A percentile compares a stretch with the other conserved stretches of the same genome.
Evolutionary conservation across 495 filamentous ascomycete species (phyloP).

Genomic region (Annulohypoxylon maeteangense): DNA sequence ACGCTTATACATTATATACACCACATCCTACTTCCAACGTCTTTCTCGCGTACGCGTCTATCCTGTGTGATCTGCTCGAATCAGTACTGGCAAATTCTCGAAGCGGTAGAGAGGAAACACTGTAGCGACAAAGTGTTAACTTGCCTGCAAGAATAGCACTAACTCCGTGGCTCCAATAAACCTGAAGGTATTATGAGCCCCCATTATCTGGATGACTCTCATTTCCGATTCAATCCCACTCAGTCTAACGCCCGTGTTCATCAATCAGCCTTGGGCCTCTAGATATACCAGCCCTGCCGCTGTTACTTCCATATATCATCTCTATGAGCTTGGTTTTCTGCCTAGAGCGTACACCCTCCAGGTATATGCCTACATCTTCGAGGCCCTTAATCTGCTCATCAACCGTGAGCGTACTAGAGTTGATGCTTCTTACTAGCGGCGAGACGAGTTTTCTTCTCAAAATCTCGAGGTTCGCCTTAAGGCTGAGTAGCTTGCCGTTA

Average conservation of each 20-base stretch:
- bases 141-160: constrained; percentile 27
- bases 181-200: not conserved
- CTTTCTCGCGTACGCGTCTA: constrained; percentile 3
- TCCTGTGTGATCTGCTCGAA: not conserved
- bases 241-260: constrained; percentile 23
- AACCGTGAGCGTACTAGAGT: constrained; percentile 72
- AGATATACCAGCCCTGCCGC: constrained; percentile 24
- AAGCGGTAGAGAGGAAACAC: not conserved
- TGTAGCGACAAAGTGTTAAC: constrained; percentile 5
- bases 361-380: constrained; percentile 78
- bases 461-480: constrained; percentile 84
- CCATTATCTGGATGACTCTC: not conserved
- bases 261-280: constrained; percentile 30
- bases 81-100: constrained; percentile 7
- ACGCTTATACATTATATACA: constrained; percentile 16
- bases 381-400: constrained; percentile 86
- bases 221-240: constrained; percentile 12
- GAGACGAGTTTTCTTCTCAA: constrained; percentile 80
- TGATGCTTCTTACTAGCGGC: constrained; percentile 78
- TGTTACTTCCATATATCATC: constrained; percentile 74
- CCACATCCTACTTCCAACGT: not conserved
- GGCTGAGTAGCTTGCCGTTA: constrained; percentile 77
- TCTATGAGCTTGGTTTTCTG: constrained; percentile 89
- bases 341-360: constrained; percentile 74
- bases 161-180: constrained; percentile 27